Conservation (phyloP, 768 basidiomycete species). For the Lentinula boryana region DNA sequence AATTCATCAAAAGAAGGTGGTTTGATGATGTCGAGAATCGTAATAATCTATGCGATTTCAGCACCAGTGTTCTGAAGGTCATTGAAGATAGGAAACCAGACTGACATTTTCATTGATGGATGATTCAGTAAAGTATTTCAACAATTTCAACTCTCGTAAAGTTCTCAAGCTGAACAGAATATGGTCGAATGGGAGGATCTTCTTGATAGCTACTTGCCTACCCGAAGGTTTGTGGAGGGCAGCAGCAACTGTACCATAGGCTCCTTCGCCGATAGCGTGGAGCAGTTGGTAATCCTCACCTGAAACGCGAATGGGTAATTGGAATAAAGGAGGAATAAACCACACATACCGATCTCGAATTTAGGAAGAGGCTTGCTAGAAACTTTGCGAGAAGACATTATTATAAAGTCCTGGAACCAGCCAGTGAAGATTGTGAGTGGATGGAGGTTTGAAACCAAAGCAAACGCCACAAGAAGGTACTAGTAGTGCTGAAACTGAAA, state of each 20-base stretch:
- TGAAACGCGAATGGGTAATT: conserved; percentile 17
- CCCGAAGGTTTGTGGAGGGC: conserved; percentile 80
- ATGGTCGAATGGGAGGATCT: conserved; percentile 92
- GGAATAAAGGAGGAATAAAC: neutral
- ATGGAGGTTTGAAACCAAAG: neutral
- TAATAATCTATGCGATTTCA: conserved; percentile 65
- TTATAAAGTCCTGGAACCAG: conserved; percentile 44
- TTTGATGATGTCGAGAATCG: conserved; percentile 87
- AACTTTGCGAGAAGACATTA: conserved; percentile 55
- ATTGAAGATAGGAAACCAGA: conserved; percentile 4
- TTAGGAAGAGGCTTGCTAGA: conserved; percentile 58
- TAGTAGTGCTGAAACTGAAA: neutral
- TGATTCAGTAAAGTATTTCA: conserved; percentile 76
- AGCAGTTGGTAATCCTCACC: conserved; percentile 71
- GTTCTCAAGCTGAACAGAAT: conserved; percentile 87
- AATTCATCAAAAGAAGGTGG: conserved; percentile 70
- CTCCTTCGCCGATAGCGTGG: conserved; percentile 77
- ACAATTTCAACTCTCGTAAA: conserved; percentile 84
- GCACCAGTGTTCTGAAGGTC: neutral
- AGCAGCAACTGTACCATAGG: conserved; percentile 87
- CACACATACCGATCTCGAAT: conserved; percentile 57
- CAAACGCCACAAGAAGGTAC: conserved; percentile 1
- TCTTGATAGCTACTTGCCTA: conserved; percentile 91
- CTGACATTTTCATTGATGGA: conserved; percentile 78
- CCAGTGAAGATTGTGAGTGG: conserved; percentile 26